Evolutionary conservation across 345 rosid species (phyloP).

Genomic region (Turnera subulata): DNA sequence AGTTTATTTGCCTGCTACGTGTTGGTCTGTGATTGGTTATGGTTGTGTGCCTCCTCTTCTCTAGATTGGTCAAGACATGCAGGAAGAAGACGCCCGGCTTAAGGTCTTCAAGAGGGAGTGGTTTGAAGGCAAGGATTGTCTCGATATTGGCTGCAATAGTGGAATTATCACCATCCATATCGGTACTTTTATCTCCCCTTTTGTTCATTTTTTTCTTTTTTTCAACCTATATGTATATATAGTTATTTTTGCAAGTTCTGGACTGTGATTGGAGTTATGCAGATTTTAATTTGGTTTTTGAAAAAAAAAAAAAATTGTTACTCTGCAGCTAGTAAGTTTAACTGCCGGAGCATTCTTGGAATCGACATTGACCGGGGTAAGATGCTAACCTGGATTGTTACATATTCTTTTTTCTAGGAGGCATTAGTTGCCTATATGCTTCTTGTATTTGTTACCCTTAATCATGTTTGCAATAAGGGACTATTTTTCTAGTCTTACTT

Average conservation of each 20-base stretch:
- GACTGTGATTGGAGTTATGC: background rate
- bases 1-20: background rate
- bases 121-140: slow-evolving; percentile 76
- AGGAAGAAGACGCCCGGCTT: slow-evolving; percentile 87
- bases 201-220: too few species aligned
- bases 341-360: slow-evolving; percentile 77
- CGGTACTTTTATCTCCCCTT: slow-evolving; percentile 35
- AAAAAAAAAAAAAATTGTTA: slow-evolving; percentile 9
- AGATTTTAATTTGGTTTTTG: background rate
- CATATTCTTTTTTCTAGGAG: too few species aligned
- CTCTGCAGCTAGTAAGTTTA: slow-evolving; percentile 66
- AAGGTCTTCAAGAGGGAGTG: slow-evolving; percentile 72
- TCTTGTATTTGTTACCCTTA: too few species aligned
- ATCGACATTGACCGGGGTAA: slow-evolving; percentile 89
- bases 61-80: slow-evolving; percentile 58
- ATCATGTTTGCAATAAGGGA: too few species aligned
- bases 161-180: slow-evolving; percentile 75
- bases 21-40: too few species aligned
- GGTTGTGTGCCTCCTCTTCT: too few species aligned
- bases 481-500: too few species aligned
- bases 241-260: background rate
- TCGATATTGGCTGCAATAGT: slow-evolving; percentile 90
- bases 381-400: slow-evolving; percentile 12
- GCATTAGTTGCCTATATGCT: too few species aligned
- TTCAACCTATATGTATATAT: too few species aligned